These are phyloP conservation scores for Penicillium flavigenum DNA, from an alignment of 495 filamentous ascomycete genomes.

Conservation along the genomic window DNA sequence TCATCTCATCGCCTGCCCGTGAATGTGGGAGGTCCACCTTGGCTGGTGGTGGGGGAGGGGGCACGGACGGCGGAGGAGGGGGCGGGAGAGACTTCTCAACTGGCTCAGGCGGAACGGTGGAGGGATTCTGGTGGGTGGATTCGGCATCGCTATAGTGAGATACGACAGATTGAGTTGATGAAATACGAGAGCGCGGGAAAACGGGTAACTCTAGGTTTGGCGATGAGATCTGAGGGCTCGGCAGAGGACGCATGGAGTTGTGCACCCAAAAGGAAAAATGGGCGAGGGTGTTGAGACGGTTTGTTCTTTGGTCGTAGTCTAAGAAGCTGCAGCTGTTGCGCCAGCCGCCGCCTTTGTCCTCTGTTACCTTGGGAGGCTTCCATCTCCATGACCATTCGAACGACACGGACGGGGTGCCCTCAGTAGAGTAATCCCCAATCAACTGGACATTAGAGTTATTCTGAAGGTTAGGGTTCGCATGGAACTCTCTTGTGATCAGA, in stretches of 20 bases:
- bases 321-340: constrained; percentile 93
- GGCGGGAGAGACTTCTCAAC: constrained; percentile 44
- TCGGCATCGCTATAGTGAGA: constrained; percentile 73
- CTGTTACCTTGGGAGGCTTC: constrained; percentile 79
- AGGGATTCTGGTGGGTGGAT: constrained; percentile 54
- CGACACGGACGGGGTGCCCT: constrained; percentile 74
- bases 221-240: constrained; percentile 52
- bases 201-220: constrained; percentile 69
- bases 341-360: constrained; percentile 91
- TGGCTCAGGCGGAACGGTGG: constrained; percentile 60
- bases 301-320: constrained; percentile 92
- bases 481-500: constrained; percentile 89
- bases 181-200: constrained; percentile 73
- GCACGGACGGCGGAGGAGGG: constrained; percentile 36
- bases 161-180: constrained; percentile 77
- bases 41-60: constrained; percentile 54
- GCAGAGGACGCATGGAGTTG: constrained; percentile 51
- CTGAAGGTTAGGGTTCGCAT: constrained; percentile 95
- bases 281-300: constrained; percentile 82
- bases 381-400: constrained; percentile 97
- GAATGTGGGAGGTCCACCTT: constrained; percentile 88
- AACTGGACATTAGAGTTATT: constrained; percentile 95
- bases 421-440: constrained; percentile 83
- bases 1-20: constrained; percentile 83
- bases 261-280: constrained; percentile 95